Conservation (phyloP, 2,329 filamentous ascomycete genomes). For the Arthrobotrys conoides region DNA sequence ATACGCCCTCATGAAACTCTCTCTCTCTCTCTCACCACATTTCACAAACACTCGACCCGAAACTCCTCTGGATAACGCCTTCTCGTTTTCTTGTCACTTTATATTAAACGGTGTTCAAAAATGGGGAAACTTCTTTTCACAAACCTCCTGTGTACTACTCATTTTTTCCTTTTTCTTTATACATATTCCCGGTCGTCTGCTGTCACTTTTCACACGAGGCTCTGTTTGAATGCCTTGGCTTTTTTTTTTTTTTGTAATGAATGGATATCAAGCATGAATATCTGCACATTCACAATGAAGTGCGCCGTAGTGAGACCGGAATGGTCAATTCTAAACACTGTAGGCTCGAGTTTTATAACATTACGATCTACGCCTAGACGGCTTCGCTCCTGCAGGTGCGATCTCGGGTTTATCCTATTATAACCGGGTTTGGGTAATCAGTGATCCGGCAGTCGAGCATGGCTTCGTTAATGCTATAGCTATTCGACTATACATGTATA, state of each 20-base stretch:
- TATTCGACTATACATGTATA: not conserved
- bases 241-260: slow-evolving; percentile 61
- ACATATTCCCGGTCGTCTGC: slow-evolving; percentile 59
- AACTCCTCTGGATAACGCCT: slow-evolving; percentile 38
- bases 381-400: not conserved
- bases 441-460: slow-evolving; percentile 1
- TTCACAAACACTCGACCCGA: slow-evolving; percentile 8
- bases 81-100: slow-evolving; percentile 57
- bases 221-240: slow-evolving; percentile 44
- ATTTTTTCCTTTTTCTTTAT: slow-evolving; percentile 51
- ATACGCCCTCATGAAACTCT: slow-evolving; percentile 48
- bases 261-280: slow-evolving; percentile 61
- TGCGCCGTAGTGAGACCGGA: not conserved
- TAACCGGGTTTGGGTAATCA: slow-evolving; percentile 3
- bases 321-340: slow-evolving; percentile 3
- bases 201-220: slow-evolving; percentile 48
- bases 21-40: not conserved
- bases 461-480: not conserved
- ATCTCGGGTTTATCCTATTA: not conserved
- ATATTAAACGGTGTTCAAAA: slow-evolving; percentile 61
- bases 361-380: not conserved
- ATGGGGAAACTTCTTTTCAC: slow-evolving; percentile 59
- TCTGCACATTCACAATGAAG: slow-evolving; percentile 37
- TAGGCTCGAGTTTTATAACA: slow-evolving; percentile 3
- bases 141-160: slow-evolving; percentile 56